Evolutionary conservation across 2,329 filamentous ascomycete species (phyloP).

Genomic region (Bipolaris gigantea): DNA sequence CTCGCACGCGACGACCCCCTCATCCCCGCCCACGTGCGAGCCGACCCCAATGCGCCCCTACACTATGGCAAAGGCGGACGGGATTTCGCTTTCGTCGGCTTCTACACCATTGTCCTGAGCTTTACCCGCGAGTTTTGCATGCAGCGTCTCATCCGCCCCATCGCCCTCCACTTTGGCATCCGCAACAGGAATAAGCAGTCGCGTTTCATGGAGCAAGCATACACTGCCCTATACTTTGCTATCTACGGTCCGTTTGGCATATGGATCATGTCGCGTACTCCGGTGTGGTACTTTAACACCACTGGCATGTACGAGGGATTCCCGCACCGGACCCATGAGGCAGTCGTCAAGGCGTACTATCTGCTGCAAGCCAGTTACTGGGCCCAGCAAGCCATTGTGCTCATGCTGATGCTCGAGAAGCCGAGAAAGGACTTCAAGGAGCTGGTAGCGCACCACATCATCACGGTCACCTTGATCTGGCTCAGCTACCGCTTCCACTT

Average conservation of each 20-base stretch:
- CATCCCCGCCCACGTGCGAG: slow-evolving; percentile 34
- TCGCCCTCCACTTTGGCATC: slow-evolving; percentile 71
- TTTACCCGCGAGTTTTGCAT: slow-evolving; percentile 96
- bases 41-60: slow-evolving; percentile 44
- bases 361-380: slow-evolving; percentile 93
- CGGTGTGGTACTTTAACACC: slow-evolving; percentile 96
- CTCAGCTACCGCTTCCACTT: slow-evolving; percentile 96
- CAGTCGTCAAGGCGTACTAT: slow-evolving; percentile 91
- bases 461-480: slow-evolving; percentile 80
- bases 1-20: slow-evolving; percentile 56
- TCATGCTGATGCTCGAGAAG: slow-evolving; percentile 86
- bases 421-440: slow-evolving; percentile 94
- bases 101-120: slow-evolving; percentile 86
- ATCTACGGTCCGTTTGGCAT: slow-evolving; percentile 80
- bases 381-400: slow-evolving; percentile 89
- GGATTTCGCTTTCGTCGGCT: slow-evolving; percentile 83
- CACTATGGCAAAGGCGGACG: slow-evolving; percentile 89
- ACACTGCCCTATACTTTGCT: slow-evolving; percentile 88
- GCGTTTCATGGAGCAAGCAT: slow-evolving; percentile 94
- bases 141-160: slow-evolving; percentile 81
- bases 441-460: slow-evolving; percentile 86
- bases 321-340: slow-evolving; percentile 80
- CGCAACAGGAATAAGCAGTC: slow-evolving; percentile 74
- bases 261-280: slow-evolving; percentile 88
- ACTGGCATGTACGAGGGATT: slow-evolving; percentile 86